Percentiles rank a stretch among this genome's conserved stretches.
Evolutionary conservation across 202 grass and related monocot species (phyloP).

Genomic region (Sporobolus alterniflorus): DNA sequence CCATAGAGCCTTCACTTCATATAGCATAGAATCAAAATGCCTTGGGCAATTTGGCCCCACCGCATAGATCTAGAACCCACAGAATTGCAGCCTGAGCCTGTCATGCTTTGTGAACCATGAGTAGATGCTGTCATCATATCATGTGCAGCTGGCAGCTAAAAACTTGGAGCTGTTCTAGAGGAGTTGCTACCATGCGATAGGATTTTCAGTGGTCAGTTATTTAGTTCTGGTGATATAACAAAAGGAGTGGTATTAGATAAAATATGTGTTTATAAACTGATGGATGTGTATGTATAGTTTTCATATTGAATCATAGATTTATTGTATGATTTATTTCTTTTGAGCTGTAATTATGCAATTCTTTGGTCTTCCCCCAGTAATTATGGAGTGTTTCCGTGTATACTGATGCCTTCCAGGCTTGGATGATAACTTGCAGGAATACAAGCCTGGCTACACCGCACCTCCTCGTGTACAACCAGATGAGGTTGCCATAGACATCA

Average conservation of each 20-base stretch:
- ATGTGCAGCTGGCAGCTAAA: not conserved
- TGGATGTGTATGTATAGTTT: not conserved
- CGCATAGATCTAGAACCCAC: not conserved
- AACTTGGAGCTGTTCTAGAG: not conserved
- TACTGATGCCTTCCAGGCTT: slow-evolving; percentile 47
- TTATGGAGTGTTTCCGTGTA: not conserved
- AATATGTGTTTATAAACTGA: not conserved
- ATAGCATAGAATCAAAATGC: not conserved
- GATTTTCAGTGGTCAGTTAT: not conserved
- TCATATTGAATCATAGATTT: not conserved
- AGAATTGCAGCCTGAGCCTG: not conserved
- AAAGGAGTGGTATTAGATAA: not conserved
- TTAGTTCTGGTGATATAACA: not conserved
- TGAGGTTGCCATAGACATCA: slow-evolving; percentile 88
- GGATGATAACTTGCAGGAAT: slow-evolving; percentile 60
- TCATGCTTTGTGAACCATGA: not conserved
- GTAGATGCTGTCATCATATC: not conserved
- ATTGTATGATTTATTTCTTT: not conserved
- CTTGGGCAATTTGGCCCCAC: not conserved
- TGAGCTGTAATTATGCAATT: not conserved
- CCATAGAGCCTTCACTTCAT: not conserved
- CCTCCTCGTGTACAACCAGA: slow-evolving; percentile 70
- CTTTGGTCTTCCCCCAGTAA: not conserved
- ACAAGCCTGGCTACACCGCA: slow-evolving; percentile 85
- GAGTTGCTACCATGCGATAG: too few relatives aligned